These are phyloP conservation scores for Cadophora luteo-olivacea DNA, from an alignment of 2,329 filamentous ascomycete species.

Conservation along the genomic window DNA sequence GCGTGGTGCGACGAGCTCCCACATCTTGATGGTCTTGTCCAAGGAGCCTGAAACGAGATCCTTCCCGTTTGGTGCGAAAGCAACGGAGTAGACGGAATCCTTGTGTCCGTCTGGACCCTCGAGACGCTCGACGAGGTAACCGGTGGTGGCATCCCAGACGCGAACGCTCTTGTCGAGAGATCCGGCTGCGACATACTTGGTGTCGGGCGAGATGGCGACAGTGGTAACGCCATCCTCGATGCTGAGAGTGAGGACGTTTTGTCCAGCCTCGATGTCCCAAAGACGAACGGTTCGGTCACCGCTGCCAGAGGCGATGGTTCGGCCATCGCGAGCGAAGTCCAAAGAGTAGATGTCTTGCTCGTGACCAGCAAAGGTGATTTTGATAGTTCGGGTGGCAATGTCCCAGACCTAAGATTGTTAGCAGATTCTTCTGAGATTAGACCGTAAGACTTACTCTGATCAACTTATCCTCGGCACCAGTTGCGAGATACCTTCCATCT, in stretches of 20 bases:
- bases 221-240: conserved; percentile 98
- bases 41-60: conserved; percentile 93
- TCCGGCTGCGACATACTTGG: conserved; percentile 90
- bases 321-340: conserved; percentile 92
- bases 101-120: conserved; percentile 95
- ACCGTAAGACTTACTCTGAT: conserved; percentile 74
- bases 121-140: conserved; percentile 86
- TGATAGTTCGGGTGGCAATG: conserved; percentile 81
- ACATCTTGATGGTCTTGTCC: conserved; percentile 99
- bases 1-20: conserved; percentile 83
- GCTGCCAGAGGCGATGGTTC: conserved; percentile 93
- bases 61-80: conserved; percentile 91
- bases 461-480: conserved; percentile 95
- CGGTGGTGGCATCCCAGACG: conserved; percentile 91
- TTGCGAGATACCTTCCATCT: conserved; percentile 91
- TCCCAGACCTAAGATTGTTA: conserved; percentile 82
- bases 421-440: conserved; percentile 21
- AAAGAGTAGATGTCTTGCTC: conserved; percentile 98
- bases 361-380: conserved; percentile 93
- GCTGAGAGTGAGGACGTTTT: conserved; percentile 81
- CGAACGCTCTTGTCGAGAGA: conserved; percentile 97
- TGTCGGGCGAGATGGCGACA: conserved; percentile 95
- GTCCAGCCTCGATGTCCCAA: conserved; percentile 90
- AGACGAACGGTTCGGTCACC: conserved; percentile 93
- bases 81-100: conserved; percentile 95